A percentile compares a stretch with the other conserved stretches of the same genome.
Evolutionary conservation across 108 stramenopile species (phyloP).

Genomic region (Skeletonema tropicum): DNA sequence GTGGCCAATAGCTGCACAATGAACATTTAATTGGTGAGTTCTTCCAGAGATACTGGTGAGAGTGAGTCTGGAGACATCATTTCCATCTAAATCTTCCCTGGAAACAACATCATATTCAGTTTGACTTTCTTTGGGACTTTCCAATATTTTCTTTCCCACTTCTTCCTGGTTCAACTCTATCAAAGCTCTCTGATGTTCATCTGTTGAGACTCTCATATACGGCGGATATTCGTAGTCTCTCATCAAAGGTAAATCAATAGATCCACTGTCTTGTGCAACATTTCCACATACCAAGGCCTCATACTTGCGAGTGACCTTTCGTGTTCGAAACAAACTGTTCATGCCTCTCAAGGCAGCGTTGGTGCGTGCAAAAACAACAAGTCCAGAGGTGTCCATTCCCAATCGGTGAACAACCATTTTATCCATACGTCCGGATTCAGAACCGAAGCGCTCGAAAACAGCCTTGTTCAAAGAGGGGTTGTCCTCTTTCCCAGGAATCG

Average conservation of each 20-base stretch:
- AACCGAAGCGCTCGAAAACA: slow-evolving; percentile 61
- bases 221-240: slow-evolving; percentile 84
- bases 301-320: slow-evolving; percentile 77
- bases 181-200: slow-evolving; percentile 74
- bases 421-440: slow-evolving; percentile 76
- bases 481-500: neutral
- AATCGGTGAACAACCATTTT: slow-evolving; percentile 81
- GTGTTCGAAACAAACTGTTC: slow-evolving; percentile 70
- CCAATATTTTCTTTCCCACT: slow-evolving; percentile 74
- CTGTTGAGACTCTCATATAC: slow-evolving; percentile 80
- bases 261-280: slow-evolving; percentile 66
- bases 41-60: slow-evolving; percentile 82
- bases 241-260: slow-evolving; percentile 78
- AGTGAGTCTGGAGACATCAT: slow-evolving; percentile 73
- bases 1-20: slow-evolving; percentile 88
- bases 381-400: slow-evolving; percentile 78
- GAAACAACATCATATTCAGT: slow-evolving; percentile 73
- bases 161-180: slow-evolving; percentile 60
- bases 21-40: slow-evolving; percentile 89
- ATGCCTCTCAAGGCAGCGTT: slow-evolving; percentile 70
- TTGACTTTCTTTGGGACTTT: slow-evolving; percentile 76
- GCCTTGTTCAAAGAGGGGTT: slow-evolving; percentile 67
- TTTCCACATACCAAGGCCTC: slow-evolving; percentile 83
- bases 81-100: slow-evolving; percentile 67
- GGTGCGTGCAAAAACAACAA: slow-evolving; percentile 78